Conservation (phyloP, 176 grass and related monocot species). For the Alloteropsis semialata region DNA sequence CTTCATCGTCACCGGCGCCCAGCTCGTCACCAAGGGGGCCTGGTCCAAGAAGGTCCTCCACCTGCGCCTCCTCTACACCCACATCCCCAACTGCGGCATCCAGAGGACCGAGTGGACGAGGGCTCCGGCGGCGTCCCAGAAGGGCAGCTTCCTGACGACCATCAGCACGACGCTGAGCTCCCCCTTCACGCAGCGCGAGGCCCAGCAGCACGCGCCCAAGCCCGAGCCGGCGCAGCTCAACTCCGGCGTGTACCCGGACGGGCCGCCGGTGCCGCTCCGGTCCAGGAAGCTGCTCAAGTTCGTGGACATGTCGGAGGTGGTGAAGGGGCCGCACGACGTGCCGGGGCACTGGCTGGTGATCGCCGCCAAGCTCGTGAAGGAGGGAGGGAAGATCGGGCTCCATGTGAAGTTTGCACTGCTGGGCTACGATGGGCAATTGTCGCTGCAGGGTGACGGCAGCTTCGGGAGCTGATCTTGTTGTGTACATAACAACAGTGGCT, state of each 20-base stretch:
- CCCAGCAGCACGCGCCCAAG: constrained; percentile 27
- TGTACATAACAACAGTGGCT: no score
- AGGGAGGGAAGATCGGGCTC: constrained; percentile 69
- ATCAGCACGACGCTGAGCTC: constrained; percentile 87
- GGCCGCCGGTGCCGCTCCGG: constrained; percentile 76
- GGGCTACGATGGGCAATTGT: constrained; percentile 35
- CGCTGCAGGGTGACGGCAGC: not conserved
- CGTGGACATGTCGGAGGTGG: constrained; percentile 86
- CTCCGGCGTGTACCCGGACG: constrained; percentile 90
- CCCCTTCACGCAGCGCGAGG: constrained; percentile 59
- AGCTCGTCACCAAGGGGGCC: constrained; percentile 80
- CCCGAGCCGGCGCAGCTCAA: constrained; percentile 80
- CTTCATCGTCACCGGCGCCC: constrained; percentile 85
- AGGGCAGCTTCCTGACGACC: constrained; percentile 86
- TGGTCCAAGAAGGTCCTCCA: constrained; percentile 89
- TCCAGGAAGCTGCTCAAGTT: constrained; percentile 91
- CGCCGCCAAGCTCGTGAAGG: constrained; percentile 61
- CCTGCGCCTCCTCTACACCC: constrained; percentile 71
- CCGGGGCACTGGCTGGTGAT: constrained; percentile 91
- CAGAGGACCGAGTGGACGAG: constrained; percentile 65
- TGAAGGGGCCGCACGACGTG: constrained; percentile 74
- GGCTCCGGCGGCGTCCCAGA: constrained; percentile 68
- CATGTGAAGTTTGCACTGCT: constrained; percentile 82
- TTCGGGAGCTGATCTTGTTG: constrained; percentile 21
- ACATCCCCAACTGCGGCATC: constrained; percentile 75